These are phyloP conservation scores for Citrus unshiu DNA, from an alignment of 345 rosid genomes.

Conservation along the genomic window DNA sequence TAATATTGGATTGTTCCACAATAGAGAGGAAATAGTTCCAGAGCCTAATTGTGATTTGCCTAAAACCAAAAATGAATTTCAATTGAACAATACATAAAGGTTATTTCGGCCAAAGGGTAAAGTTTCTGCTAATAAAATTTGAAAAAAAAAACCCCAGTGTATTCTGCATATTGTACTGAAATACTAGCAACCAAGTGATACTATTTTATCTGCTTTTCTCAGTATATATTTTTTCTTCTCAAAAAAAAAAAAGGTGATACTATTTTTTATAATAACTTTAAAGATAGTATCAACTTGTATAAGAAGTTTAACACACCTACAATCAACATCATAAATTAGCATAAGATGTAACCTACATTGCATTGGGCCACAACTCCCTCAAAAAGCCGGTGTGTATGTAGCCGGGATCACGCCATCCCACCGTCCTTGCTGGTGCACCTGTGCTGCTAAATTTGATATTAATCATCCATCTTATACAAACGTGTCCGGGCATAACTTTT, in stretches of 20 bases:
- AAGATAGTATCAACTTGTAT: not conserved
- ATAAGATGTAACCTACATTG: slow-evolving; percentile 31
- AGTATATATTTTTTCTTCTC: no score
- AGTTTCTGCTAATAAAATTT: not conserved
- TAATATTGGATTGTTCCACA: not conserved
- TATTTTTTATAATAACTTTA: not conserved
- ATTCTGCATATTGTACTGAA: not conserved
- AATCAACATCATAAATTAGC: not conserved
- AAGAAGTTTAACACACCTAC: not conserved
- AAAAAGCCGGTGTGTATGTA: slow-evolving; percentile 66
- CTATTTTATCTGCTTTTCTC: no score
- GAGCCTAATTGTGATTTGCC: not conserved
- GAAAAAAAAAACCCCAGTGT: not conserved
- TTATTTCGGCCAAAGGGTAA: not conserved
- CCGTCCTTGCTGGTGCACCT: slow-evolving; percentile 67
- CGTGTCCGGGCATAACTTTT: not conserved
- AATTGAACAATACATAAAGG: not conserved
- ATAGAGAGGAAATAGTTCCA: not conserved
- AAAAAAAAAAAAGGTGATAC: no score
- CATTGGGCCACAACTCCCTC: slow-evolving; percentile 65
- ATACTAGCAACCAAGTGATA: not conserved
- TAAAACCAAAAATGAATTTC: not conserved
- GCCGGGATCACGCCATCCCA: slow-evolving; percentile 89
- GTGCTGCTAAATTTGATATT: slow-evolving; percentile 7
- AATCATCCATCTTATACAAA: not conserved